Percentiles rank a stretch among this genome's conserved stretches.
These are phyloP conservation scores for Podaxis rugospora DNA, from an alignment of 768 basidiomycete genomes.

Conservation along the genomic window DNA sequence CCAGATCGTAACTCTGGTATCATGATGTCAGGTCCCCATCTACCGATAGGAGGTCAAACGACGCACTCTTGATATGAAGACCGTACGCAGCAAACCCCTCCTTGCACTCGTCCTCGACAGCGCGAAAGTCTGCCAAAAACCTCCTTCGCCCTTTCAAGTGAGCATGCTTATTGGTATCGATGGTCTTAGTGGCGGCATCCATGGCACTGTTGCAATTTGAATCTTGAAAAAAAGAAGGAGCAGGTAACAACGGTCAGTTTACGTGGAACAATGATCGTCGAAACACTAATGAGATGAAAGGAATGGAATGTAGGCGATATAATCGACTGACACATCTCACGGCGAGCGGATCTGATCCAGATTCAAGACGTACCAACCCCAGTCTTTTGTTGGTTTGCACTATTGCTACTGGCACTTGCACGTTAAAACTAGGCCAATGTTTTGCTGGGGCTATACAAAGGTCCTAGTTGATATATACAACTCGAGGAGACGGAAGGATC, in stretches of 20 bases:
- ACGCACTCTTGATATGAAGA: conserved; percentile 39
- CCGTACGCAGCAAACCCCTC: conserved; percentile 32
- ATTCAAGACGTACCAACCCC: conserved; percentile 21
- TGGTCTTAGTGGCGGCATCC: conserved; percentile 13
- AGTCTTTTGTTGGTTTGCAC: conserved; percentile 29
- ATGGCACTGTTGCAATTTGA: neutral
- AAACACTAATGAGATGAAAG: conserved; percentile 1
- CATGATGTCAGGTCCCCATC: neutral
- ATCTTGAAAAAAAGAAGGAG: neutral
- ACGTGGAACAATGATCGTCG: neutral
- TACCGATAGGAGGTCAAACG: neutral
- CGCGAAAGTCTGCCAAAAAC: conserved; percentile 53
- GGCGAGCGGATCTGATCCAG: conserved; percentile 7
- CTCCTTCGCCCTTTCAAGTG: conserved; percentile 53
- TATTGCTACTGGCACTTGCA: conserved; percentile 19
- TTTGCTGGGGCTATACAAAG: neutral
- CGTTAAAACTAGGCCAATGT: conserved; percentile 13
- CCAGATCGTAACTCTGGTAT: conserved; percentile 45
- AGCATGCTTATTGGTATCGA: conserved; percentile 32
- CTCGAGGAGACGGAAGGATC: neutral
- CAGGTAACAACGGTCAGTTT: neutral
- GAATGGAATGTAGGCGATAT: neutral
- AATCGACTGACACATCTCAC: conserved; percentile 6
- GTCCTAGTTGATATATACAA: neutral
- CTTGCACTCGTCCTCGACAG: conserved; percentile 34